A percentile compares a stretch with the other conserved stretches of the same genome.
These are phyloP conservation scores for Pseudocercospora ulei DNA, from an alignment of 2,329 filamentous ascomycete species.

Conservation along the genomic window DNA sequence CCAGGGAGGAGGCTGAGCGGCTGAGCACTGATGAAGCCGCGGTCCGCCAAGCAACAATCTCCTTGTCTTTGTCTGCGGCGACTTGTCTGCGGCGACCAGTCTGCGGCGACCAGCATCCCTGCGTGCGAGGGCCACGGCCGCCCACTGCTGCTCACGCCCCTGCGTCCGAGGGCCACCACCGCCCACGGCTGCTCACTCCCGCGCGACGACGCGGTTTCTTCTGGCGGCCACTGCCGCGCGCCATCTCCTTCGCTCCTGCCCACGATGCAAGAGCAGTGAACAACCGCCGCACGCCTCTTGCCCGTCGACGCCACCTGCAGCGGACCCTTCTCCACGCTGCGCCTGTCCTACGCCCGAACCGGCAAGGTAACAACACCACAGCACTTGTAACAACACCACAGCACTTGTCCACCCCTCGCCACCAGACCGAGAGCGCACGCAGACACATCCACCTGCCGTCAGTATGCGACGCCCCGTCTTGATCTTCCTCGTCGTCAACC, in stretches of 20 bases:
- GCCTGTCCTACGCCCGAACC: background rate
- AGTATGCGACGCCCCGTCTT: constrained; percentile 53
- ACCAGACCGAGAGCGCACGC: background rate
- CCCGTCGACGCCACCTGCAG: background rate
- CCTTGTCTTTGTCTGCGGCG: too few relatives aligned
- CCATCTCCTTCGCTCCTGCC: background rate
- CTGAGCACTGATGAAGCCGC: too few relatives aligned
- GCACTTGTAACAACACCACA: background rate
- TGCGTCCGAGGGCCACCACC: background rate
- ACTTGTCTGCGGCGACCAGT: too few relatives aligned
- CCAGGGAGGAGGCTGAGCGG: too few relatives aligned
- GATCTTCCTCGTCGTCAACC: constrained; percentile 56
- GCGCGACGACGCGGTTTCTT: background rate
- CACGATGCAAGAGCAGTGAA: constrained; percentile 1
- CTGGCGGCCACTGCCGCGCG: background rate
- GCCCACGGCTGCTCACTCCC: background rate
- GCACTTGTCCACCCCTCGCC: constrained; percentile 4
- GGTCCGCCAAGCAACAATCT: too few relatives aligned
- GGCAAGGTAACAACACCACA: background rate
- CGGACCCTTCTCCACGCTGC: background rate
- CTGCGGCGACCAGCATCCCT: too few relatives aligned
- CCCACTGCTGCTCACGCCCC: too few relatives aligned
- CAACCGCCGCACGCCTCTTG: background rate
- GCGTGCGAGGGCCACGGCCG: too few relatives aligned
- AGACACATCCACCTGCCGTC: constrained; percentile 15